Conservation (phyloP, 139 green algal species). For the Mychonastes homosphaera region DNA sequence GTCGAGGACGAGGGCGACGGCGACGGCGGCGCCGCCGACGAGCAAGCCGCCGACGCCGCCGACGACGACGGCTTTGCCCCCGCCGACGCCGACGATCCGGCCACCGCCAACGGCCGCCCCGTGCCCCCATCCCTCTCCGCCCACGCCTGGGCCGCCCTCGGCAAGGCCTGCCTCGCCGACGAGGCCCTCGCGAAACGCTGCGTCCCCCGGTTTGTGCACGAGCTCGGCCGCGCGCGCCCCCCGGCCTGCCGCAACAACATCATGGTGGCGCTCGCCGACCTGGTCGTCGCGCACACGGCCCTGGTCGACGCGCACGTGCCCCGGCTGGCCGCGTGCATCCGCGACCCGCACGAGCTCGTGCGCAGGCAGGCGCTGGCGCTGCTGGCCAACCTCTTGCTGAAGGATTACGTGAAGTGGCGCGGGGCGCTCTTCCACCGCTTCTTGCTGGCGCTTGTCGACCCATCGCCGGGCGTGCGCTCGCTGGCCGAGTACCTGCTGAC, state of each 20-base stretch:
- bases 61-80: not conserved
- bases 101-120: not conserved
- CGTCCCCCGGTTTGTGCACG: conserved; percentile 65
- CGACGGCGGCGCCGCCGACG: not conserved
- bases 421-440: conserved; percentile 72
- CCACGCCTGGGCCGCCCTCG: conserved; percentile 61
- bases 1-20: conserved; percentile 3
- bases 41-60: not conserved
- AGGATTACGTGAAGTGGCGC: conserved; percentile 87
- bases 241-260: conserved; percentile 82
- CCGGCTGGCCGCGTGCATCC: conserved; percentile 54
- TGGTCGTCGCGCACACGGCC: conserved; percentile 68
- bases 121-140: conserved; percentile 27
- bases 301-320: conserved; percentile 68
- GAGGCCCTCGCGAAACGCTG: conserved; percentile 62
- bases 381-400: conserved; percentile 54
- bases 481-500: conserved; percentile 44
- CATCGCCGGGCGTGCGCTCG: conserved; percentile 26
- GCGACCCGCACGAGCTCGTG: not conserved
- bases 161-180: conserved; percentile 71
- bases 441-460: conserved; percentile 71
- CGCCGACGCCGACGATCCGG: not conserved
- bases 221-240: conserved; percentile 28
- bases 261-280: conserved; percentile 71
- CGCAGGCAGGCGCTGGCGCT: conserved; percentile 52